Evolutionary conservation across 208 protist genomes (phyloP), one percentile per base, ranked within the genome.

Genomic region (Acanthamoeba sp.): DNA sequence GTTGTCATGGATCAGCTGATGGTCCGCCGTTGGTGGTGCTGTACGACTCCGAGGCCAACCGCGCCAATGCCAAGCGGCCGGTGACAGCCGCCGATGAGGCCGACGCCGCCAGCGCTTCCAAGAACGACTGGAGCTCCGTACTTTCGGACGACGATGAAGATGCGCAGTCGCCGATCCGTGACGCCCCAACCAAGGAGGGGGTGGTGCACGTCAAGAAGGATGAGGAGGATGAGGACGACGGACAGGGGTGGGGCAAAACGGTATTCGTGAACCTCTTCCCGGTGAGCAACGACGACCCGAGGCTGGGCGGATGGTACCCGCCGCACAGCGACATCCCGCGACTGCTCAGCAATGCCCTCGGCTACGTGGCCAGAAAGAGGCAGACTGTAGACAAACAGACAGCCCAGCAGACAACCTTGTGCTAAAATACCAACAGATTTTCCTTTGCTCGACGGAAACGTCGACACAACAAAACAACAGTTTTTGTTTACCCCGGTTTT

Each of bases 201-300:
- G 29, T 42, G 69, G 16, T 20, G 12, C 9, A 78, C 2, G 69
- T 38, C 9, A 42, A 36, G 22, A 32, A 36, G 40, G 38, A 40
- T 48, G 20, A n/a, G 38, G 2, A n/a, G 55, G 55, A 7, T 27
- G 20, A 62, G 55, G 59, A 66, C 29, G 59, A 88, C 36, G 22
- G 45, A n/a, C 9, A 38, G 22, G 36, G 20, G 36, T 80, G 71
- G 71, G 71, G 71, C 36, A 80, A 80, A 22, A 80, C 71, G 2
- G 71, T 80, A 16, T 80, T 50, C n/a, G 71, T 80, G 20, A 80
- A 80, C 24, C 34, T 80, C 3, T 80, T 80, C 71, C 71, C 71
- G 40, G 71, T 80, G 40, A 80, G 71, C 40, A 80, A 38, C 22
- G 32, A 42, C 0, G 36, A 80, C 22, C 6, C 32, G 10, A 48